Base-by-base conservation (phyloP, 345 rosid genomes). In the Microthlaspi erraticum region DNA sequence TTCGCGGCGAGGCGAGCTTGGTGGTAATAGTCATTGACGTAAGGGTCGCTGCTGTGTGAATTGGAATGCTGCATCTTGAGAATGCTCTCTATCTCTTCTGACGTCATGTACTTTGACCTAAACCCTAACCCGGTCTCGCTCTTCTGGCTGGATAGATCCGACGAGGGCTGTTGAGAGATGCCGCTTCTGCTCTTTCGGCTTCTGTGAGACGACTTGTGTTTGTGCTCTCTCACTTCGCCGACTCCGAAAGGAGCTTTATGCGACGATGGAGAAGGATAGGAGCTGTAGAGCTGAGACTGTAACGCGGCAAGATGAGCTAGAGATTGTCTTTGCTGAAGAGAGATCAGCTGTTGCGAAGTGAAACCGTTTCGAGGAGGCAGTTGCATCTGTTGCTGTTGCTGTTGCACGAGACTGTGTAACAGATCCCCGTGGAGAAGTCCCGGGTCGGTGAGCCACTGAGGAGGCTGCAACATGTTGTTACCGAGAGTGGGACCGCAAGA, bases 11-110 rank as follows among this genome's bases (percentile, higher is more conserved):
- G 93, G 48, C 85, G 76, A 73, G 99, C 99, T 82, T 89, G 99
- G 70, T 89, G 96, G 77, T 94, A 94, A 70, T 94, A 94, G 81
- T 94, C 99, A 80, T 91, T 91, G 17, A 89, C 60, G 44, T 94
- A 94, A 3, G 91, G 93, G 65, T 91, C 98, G 60, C 70, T 91
- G 70, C 87, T 79, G 80, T 94, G 96, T 0, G 89, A 83, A 20
- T 91, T 82, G 8, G 92, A 85, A 77, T 88, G 98, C 86, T 94
- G 99, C 96, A 94, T 91, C 78, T 88, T 94, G 68, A 94, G 86
- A 61, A 94, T 88, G 74, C 93, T 91, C 82, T 94, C 99, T 1
- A 94, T 91, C 79, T 94, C 99, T 68, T 95, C 98, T 49, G 89
- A 72, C 39, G 93, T 86, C 99, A 95, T 95, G 78, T 95, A 77